Percentiles rank a stretch among this genome's conserved stretches.
Evolutionary conservation across 2,329 filamentous ascomycete species (phyloP).

Genomic region (Aspergillus piperis): DNA sequence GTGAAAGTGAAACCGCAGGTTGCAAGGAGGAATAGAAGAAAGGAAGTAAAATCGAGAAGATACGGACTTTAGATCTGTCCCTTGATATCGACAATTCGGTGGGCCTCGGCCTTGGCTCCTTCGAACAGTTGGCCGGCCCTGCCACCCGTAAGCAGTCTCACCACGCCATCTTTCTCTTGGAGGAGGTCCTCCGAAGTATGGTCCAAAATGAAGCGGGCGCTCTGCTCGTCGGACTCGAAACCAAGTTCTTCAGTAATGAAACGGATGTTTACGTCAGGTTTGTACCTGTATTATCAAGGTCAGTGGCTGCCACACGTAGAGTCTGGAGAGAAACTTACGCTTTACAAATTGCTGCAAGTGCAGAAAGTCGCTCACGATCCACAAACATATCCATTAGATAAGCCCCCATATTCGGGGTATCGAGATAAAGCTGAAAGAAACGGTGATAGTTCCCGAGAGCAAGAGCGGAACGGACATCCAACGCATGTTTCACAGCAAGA

Average conservation of each 20-base stretch:
- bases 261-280: conserved; percentile 81
- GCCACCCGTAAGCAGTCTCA: conserved; percentile 70
- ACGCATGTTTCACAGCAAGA: conserved; percentile 80
- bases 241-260: conserved; percentile 95
- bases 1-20: background rate
- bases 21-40: conserved; percentile 8
- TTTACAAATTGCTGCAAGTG: conserved; percentile 90
- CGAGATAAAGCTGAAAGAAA: conserved; percentile 94
- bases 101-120: conserved; percentile 68
- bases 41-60: conserved; percentile 11
- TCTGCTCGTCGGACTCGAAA: conserved; percentile 89
- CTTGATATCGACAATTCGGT: conserved; percentile 91
- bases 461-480: conserved; percentile 86
- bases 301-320: conserved; percentile 41
- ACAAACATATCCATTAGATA: conserved; percentile 99
- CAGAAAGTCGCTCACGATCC: conserved; percentile 84
- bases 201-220: conserved; percentile 85
- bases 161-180: conserved; percentile 72
- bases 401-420: conserved; percentile 93
- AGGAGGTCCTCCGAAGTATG: conserved; percentile 74
- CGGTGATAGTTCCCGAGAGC: conserved; percentile 95
- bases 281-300: conserved; percentile 68
- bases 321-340: conserved; percentile 65
- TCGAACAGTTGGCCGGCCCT: conserved; percentile 77
- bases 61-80: conserved; percentile 68